Conservation (phyloP, 2,329 filamentous ascomycete species). For the Coniochaeta pulveracea region DNA sequence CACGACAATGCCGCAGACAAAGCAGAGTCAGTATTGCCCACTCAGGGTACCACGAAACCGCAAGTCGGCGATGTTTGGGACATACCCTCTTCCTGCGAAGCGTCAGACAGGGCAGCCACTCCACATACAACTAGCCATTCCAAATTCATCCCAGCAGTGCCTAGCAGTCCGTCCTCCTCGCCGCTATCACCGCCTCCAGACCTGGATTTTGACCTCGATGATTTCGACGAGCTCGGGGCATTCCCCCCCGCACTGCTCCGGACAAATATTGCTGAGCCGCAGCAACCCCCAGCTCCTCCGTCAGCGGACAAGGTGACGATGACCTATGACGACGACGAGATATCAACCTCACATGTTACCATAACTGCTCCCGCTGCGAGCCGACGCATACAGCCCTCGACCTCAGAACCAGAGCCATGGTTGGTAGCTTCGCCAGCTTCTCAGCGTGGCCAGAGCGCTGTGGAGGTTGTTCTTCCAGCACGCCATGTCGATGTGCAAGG, state of each 20-base stretch:
- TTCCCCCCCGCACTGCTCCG: neutral
- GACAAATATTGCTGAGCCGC: neutral
- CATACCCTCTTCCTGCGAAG: conserved; percentile 8
- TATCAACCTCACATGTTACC: conserved; percentile 25
- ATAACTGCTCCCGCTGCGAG: conserved; percentile 16
- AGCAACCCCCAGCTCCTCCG: neutral
- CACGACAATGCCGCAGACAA: conserved; percentile 14
- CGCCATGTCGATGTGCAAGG: too few relatives aligned
- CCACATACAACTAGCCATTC: neutral
- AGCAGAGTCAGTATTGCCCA: conserved; percentile 3
- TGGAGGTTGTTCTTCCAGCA: too few relatives aligned
- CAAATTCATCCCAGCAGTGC: neutral
- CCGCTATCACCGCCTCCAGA: neutral
- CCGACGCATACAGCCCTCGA: too few relatives aligned
- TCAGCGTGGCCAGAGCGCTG: too few relatives aligned
- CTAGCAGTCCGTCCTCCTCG: neutral
- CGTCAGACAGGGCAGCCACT: neutral
- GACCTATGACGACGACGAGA: conserved; percentile 18
- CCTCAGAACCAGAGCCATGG: too few relatives aligned
- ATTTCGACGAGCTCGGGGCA: conserved; percentile 1
- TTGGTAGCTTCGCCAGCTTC: too few relatives aligned
- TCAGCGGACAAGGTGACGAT: neutral
- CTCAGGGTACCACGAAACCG: conserved; percentile 1
- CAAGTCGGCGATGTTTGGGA: conserved; percentile 6
- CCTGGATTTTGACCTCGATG: neutral